Base-by-base conservation (phyloP, 352 stramenopile genomes). In the Plasmopara halstedii region DNA sequence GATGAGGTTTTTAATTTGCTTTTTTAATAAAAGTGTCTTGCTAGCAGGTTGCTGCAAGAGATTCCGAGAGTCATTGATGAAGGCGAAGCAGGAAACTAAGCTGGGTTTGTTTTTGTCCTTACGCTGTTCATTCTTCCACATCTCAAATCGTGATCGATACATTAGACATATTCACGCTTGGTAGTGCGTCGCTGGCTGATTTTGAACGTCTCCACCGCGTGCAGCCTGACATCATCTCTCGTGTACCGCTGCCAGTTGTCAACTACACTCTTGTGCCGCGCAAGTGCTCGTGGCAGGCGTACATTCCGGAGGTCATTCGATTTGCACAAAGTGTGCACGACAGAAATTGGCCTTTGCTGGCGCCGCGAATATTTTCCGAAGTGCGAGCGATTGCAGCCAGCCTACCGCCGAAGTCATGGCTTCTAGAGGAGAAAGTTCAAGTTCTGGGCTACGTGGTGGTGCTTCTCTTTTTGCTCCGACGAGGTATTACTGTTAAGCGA, bases 161-260 rank as follows among this genome's bases (percentile, higher is more conserved):
- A 18, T 18, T 27, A 88, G 77, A 88, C 48, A 50, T 88, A 22
- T 85, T 88, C 44, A 73, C 62, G 5, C 43, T 83, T n/a, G 77
- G 77, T n/a, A 83, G 77, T 25, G 73, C 73, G 10, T 88, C 77
- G 14, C 66, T 88, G 34, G 72, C 62, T 9, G 77, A 88, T 42
- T 88, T 88, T 33, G 61, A 70, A 39, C 64, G 72, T 2, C 67
- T 88, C 34, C 71, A 72, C 9, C 64, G 64, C 35, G 19, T 78
- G 3, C 43, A 69, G 7, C 67, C 77, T 1, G 42, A 41, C 6
- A 59, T 70, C 22, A 58, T 88, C 25, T 56, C 54, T 14, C 72
- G 77, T 20, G 58, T 88, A 20, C 57, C 60, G 2, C 46, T 88
- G 27, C 77, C 77, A 13, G 70, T 88, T 33, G 56, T 86, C 7